Base-by-base conservation (phyloP, 495 filamentous ascomycete species). In the Tuber brumale region DNA sequence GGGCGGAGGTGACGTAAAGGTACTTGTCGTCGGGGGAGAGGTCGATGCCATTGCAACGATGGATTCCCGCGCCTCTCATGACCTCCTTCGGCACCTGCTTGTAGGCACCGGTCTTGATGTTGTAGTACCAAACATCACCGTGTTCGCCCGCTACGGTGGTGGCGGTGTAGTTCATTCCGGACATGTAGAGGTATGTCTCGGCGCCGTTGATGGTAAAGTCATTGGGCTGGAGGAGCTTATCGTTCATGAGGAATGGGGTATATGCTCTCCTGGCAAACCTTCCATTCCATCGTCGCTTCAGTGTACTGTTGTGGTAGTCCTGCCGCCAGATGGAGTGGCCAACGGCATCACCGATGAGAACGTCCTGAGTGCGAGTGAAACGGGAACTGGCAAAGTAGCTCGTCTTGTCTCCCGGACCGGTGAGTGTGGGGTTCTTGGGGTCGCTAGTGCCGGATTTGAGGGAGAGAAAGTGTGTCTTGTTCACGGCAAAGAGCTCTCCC, bases 11-110 rank as follows among this genome's bases (percentile, higher is more conserved):
- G 46, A 81, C 45, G 41, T 81, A 81, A 1, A 81, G 74, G 21
- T 48, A 76, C 57, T 76, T 76, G 39, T 75, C 76, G 70, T 78
- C 70, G 39, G 37, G 66, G 45, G 69, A 70, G 41, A 81, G 42
- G 69, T 81, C 79, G 71, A 81, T 74, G 3, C 74, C 74, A 69
- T 81, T 76, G 46, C 72, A 48, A 43, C 79, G 74, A 37, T 78
- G 61, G 27, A 78, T 70, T 3, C 66, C 71, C 14, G 44, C 79
- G 4, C 42, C 14, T 21, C 57, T 46, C 27, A 77, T 43, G 23
- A 77, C 44, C 14, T 70, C 43, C n/a, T 69, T 51, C 69, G 74
- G n/a, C 27, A 79, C 74, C 19, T 79, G 42, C 42, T 48, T 46
- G 37, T 70, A 61, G 39, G 16, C 72, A 9, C 35, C 46, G 16